phyloP scores from a whole-genome alignment of 2,329 filamentous ascomycete genomes.

The Paraphaeosphaeria minitans region DNA sequence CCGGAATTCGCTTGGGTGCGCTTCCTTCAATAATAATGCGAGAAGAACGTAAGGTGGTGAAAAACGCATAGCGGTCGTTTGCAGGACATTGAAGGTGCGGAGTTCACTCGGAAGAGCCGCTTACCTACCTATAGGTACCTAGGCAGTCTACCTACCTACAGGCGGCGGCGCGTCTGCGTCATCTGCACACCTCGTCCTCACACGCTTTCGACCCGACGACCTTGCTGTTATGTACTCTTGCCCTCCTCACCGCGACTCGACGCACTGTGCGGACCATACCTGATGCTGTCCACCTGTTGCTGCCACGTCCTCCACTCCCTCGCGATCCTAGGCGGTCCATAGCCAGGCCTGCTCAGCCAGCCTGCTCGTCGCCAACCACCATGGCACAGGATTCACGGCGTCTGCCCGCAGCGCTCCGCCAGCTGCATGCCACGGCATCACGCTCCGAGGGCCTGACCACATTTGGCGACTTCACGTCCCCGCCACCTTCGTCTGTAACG shows the following conservation, averaged over 20 bases:
- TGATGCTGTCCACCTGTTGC: slow-evolving; percentile 25
- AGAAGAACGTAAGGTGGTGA: too few species aligned
- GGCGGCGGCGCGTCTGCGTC: too few species aligned
- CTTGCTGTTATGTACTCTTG: slow-evolving; percentile 5
- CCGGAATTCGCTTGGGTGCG: too few species aligned
- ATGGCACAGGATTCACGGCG: slow-evolving; percentile 35
- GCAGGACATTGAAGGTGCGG: background rate
- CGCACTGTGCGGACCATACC: slow-evolving; percentile 18
- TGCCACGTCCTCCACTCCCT: slow-evolving; percentile 12
- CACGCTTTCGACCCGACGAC: background rate
- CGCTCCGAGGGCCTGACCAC: slow-evolving; percentile 84
- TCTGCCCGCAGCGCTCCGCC: slow-evolving; percentile 63
- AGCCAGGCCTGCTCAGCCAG: too few species aligned
- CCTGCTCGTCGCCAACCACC: slow-evolving; percentile 14
- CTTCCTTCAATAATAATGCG: too few species aligned
- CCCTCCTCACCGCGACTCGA: slow-evolving; percentile 2
- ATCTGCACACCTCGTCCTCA: background rate
- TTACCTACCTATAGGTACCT: too few species aligned
- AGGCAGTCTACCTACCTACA: too few species aligned
- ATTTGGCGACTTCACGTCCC: slow-evolving; percentile 87
- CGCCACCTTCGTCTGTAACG: slow-evolving; percentile 62
- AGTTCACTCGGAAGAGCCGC: slow-evolving; percentile 1
- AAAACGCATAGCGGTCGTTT: background rate
- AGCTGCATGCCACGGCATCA: slow-evolving; percentile 88
- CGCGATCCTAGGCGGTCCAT: slow-evolving; percentile 5